Percentiles rank a stretch among this genome's conserved stretches.
Evolutionary conservation across 2,329 filamentous ascomycete species (phyloP).

Genomic region (Aspergillus candidus): DNA sequence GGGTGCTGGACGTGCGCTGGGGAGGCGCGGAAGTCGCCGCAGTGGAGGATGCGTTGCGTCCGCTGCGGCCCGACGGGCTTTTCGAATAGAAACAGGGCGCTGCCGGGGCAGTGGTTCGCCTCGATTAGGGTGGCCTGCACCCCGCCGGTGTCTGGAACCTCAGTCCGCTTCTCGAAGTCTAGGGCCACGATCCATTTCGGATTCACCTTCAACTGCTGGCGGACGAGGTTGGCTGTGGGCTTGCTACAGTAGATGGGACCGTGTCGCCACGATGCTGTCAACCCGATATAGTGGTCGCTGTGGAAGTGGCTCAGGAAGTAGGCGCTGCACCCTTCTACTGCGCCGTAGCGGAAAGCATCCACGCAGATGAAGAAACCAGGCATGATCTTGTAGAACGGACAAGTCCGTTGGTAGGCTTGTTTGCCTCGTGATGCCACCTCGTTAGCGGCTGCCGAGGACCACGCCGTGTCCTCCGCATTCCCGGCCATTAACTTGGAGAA

Average conservation of each 20-base stretch:
- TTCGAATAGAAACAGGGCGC: constrained; percentile 87
- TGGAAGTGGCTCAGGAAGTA: constrained; percentile 98
- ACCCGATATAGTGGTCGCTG: constrained; percentile 91
- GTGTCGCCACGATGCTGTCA: constrained; percentile 82
- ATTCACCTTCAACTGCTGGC: constrained; percentile 77
- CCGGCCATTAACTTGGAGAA: constrained; percentile 91
- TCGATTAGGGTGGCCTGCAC: constrained; percentile 90
- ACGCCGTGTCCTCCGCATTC: constrained; percentile 83
- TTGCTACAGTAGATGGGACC: constrained; percentile 95
- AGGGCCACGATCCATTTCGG: constrained; percentile 78
- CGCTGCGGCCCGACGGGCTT: constrained; percentile 61
- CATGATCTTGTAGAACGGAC: constrained; percentile 98
- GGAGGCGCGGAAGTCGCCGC: constrained; percentile 91
- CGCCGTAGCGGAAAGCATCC: constrained; percentile 92
- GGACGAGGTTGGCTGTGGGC: constrained; percentile 83
- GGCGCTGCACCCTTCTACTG: constrained; percentile 82
- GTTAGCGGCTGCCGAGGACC: constrained; percentile 76
- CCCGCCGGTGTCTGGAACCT: constrained; percentile 75
- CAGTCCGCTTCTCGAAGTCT: constrained; percentile 73
- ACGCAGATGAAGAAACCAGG: constrained; percentile 89
- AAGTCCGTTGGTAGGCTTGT: constrained; percentile 80
- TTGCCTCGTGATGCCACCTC: constrained; percentile 75
- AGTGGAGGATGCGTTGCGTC: constrained; percentile 79
- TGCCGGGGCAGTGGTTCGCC: constrained; percentile 94
- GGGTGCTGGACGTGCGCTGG: constrained; percentile 77